Evolutionary conservation across 139 green algal species (phyloP).

Genomic region (Dunaliella sp.): DNA sequence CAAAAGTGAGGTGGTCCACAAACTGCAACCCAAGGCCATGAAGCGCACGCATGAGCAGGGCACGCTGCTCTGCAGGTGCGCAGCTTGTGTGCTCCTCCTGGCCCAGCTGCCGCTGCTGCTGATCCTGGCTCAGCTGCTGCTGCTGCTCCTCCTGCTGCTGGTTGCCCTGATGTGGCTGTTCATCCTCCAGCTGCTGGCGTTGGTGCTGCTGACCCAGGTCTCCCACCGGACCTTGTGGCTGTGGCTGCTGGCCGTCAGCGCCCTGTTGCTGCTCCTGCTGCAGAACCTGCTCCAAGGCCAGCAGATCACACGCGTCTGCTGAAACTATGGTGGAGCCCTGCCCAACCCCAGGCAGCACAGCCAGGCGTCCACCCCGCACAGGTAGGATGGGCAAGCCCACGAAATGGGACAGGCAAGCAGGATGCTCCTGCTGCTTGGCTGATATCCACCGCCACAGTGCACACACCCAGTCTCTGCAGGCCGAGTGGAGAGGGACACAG

Average conservation of each 20-base stretch:
- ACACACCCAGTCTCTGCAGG: conserved; percentile 30
- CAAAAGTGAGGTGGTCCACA: conserved; percentile 11
- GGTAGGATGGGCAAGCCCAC: conserved; percentile 51
- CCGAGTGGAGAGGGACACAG: no score
- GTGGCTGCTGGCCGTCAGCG: not conserved
- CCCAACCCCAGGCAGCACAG: conserved; percentile 9
- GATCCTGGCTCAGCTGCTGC: no score
- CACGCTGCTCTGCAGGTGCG: no score
- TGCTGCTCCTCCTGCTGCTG: no score
- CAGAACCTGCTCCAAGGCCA: not conserved
- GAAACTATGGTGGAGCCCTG: not conserved
- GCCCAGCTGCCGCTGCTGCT: no score
- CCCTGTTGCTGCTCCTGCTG: not conserved
- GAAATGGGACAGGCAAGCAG: not conserved
- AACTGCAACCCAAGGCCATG: not conserved
- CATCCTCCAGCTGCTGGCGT: no score
- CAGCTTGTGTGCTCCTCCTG: no score
- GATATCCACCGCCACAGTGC: conserved; percentile 49
- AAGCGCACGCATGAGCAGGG: conserved; percentile 4
- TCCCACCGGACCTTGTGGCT: no score
- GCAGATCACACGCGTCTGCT: not conserved
- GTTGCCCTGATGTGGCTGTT: no score
- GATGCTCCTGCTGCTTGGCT: not conserved
- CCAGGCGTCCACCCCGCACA: conserved; percentile 24
- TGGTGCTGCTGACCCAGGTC: no score